phyloP scores from a whole-genome alignment of 2,329 filamentous ascomycete genomes.

The Capronia epimyces region DNA sequence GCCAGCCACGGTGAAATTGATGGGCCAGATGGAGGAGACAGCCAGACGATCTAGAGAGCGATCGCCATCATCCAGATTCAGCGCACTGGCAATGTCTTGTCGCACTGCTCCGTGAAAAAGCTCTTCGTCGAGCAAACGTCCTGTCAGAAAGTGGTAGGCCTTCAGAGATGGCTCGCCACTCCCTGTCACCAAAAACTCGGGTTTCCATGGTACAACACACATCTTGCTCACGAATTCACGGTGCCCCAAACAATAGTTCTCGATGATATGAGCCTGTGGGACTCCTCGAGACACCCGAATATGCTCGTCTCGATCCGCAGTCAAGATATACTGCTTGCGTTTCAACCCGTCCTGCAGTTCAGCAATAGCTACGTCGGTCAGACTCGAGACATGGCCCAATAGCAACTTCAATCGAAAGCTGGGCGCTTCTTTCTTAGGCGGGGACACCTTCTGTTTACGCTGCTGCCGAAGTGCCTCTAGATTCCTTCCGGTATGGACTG shows the following conservation, averaged over 20 bases:
- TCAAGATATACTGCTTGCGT: slow-evolving; percentile 57
- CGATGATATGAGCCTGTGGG: slow-evolving; percentile 81
- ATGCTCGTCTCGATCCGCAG: slow-evolving; percentile 70
- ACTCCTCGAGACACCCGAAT: slow-evolving; percentile 78
- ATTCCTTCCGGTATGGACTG: slow-evolving; percentile 60
- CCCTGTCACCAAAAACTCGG: slow-evolving; percentile 70
- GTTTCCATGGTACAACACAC: slow-evolving; percentile 54
- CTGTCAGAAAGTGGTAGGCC: slow-evolving; percentile 73
- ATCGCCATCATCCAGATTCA: slow-evolving; percentile 14
- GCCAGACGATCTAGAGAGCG: slow-evolving; percentile 32
- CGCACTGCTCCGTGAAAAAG: slow-evolving; percentile 41
- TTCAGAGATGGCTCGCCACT: slow-evolving; percentile 76
- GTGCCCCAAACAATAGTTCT: slow-evolving; percentile 84
- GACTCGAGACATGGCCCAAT: slow-evolving; percentile 90
- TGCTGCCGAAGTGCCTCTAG: slow-evolving; percentile 54
- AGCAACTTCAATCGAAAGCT: slow-evolving; percentile 71
- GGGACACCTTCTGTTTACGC: slow-evolving; percentile 39
- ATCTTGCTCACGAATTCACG: slow-evolving; percentile 75
- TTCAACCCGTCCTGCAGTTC: slow-evolving; percentile 41
- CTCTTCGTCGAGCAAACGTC: slow-evolving; percentile 50
- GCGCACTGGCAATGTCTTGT: slow-evolving; percentile 13
- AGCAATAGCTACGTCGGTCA: slow-evolving; percentile 66
- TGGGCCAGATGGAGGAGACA: slow-evolving; percentile 34
- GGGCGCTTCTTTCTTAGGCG: slow-evolving; percentile 45
- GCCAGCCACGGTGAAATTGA: slow-evolving; percentile 15